phyloP scores from a whole-genome alignment of 1,284 basidiomycete species.

The Trichosporon ovoides region DNA sequence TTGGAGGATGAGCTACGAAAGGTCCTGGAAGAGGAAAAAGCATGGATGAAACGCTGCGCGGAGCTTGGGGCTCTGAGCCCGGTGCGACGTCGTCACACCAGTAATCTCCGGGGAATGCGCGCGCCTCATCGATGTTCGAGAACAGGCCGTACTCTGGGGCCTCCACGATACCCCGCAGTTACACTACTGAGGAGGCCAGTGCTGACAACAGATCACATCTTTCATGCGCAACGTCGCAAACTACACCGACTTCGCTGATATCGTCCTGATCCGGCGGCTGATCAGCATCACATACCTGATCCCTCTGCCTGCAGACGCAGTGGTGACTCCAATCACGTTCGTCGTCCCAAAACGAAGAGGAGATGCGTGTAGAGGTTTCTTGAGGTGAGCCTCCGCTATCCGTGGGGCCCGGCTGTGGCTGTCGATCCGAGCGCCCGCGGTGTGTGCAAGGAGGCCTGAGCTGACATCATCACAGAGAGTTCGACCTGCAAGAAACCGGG shows the following conservation, averaged over 20 bases:
- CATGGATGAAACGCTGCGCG: no score
- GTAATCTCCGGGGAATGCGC: no score
- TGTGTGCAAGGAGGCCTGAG: neutral
- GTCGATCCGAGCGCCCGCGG: no score
- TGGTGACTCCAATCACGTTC: slow-evolving; percentile 93
- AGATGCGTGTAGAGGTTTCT: slow-evolving; percentile 46
- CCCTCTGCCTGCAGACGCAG: slow-evolving; percentile 85
- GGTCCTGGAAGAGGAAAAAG: no score
- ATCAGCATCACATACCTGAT: slow-evolving; percentile 77
- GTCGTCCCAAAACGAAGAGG: slow-evolving; percentile 74
- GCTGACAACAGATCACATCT: slow-evolving; percentile 38
- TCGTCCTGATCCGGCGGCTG: slow-evolving; percentile 72
- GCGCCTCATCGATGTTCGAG: no score
- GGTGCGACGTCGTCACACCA: no score
- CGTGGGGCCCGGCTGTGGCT: no score
- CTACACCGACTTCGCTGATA: slow-evolving; percentile 79
- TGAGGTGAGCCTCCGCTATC: slow-evolving; percentile 30
- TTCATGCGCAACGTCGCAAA: slow-evolving; percentile 78
- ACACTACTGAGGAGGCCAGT: no score
- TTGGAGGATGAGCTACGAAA: no score
- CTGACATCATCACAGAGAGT: slow-evolving; percentile 50
- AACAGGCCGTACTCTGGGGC: no score
- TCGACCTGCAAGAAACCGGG: slow-evolving; percentile 72
- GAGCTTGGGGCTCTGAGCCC: no score
- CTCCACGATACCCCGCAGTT: neutral